Evolutionary conservation across 768 basidiomycete genomes (phyloP), one percentile per base, ranked within the genome.

Genomic region (Auricularia sp.): DNA sequence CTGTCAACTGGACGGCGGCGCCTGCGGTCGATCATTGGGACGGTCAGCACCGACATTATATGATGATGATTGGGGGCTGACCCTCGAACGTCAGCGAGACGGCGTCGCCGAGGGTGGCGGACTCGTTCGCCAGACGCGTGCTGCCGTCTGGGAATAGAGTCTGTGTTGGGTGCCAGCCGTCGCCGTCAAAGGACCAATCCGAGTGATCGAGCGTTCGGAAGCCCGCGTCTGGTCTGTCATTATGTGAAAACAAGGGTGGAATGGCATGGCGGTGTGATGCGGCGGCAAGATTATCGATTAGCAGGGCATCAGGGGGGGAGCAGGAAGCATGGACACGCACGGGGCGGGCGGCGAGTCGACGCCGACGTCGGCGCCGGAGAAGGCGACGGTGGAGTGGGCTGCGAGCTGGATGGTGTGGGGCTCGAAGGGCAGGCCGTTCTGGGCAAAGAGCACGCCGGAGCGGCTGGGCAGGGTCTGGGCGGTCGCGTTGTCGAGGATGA

Each of bases 401-500:
- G 79, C 82, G 63, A 92, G 76, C 37, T 80, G 75, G 62, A 92
- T 69, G 3, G 78, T 80, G 72, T 92, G 90, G 62, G 74, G 70
- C 33, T 75, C 73, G 67, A 85, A 77, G 21, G 71, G 13, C 10
- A 90, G 78, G 63, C 78, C 73, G 45, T 76, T 67, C 66, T 87
- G 76, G 11, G 79, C 74, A 10, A 81, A 82, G 51, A 91, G 82
- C 63, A 84, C 67, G 59, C 77, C 75, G 10, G 65, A 61, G 74
- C 66, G 18, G 75, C 63, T 13, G 16, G 24, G 24, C 36, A 62
- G 61, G 13, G 33, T 47, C 61, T 65, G 62, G 24, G 24, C 11
- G 8, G 39, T 42, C 45, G 34, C 24, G 21, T 8, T 35, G 42
- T 65, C 65, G 35, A 65, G 42, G 24, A 36, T 24, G 36, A 65